Base-by-base conservation (phyloP, 257 asterid genomes). In the Mentha longifolia region DNA sequence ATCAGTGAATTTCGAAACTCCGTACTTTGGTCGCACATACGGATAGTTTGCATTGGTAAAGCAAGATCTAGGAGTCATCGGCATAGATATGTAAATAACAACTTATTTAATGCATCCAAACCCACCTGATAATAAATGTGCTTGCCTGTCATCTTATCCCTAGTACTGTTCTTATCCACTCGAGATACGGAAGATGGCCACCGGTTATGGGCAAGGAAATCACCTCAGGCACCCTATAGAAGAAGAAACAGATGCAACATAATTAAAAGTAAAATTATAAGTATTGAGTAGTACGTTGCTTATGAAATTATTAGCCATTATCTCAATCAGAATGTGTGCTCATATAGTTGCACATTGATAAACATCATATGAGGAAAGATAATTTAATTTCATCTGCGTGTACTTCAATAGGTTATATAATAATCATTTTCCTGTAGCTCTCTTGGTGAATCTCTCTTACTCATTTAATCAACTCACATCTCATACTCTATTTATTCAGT, bases 111-210 rank as follows among this genome's bases (percentile, higher is more conserved):
- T 20, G 41, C 20, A 35, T 19, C 17, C 31, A 20, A 55, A 55
- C 67, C 61, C 65, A 25, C 49, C 14, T 22, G 37, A 33, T 33
- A 6, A 3, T 33, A 33, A 33, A 35, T 45, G 15, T 22, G 66
- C 68, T 64, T 33, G 61, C 11, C 46, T 12, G 57, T 25, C 77
- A 58, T 39, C 75, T 77, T 37, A 84, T 79, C 91, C 84, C 87
- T 79, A 0, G 97, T 95, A 62, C 81, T 92, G 82, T 81, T 86
- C 80, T 89, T 95, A 92, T 33, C 98, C 99, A 95, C 80, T 95
- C 99, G 70, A 95, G 76, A 73, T 92, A 92, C 74, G 65, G 85
- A 19, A 79, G 72, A 80, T 84, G 85, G 76, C 98, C 99, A 67
- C 97, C 96, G 13, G 81, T 82, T 74, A 95, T 95, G 62, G 99